A percentile compares a stretch with the other conserved stretches of the same genome.
phyloP scores from a whole-genome alignment of 2,329 filamentous ascomycete species.

The Chaetothyriales sp. region DNA sequence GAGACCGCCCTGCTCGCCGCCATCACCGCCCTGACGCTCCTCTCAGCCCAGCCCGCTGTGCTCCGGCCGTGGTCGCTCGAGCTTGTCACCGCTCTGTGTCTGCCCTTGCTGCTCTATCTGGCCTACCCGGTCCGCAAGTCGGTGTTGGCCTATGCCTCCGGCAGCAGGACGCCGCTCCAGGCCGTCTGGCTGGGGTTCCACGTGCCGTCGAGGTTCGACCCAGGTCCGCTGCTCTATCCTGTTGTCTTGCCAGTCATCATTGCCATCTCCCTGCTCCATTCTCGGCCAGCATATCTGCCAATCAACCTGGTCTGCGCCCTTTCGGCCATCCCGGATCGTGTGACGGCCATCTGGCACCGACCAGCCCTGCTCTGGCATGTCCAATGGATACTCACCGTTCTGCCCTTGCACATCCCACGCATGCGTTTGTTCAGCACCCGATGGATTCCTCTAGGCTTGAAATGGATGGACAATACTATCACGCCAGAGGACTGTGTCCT shows the following conservation, averaged over 20 bases:
- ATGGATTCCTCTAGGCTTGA: not conserved
- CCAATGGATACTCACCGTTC: slow-evolving; percentile 66
- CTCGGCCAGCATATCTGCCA: slow-evolving; percentile 47
- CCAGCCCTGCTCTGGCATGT: slow-evolving; percentile 42
- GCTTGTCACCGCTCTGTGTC: slow-evolving; percentile 6
- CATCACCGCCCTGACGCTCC: slow-evolving; percentile 26
- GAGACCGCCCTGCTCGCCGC: slow-evolving; percentile 41
- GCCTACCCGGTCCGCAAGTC: slow-evolving; percentile 12
- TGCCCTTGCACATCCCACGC: slow-evolving; percentile 39
- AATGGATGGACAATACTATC: slow-evolving; percentile 18
- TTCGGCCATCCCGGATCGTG: slow-evolving; percentile 54
- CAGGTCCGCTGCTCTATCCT: slow-evolving; percentile 80
- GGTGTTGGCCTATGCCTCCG: slow-evolving; percentile 3
- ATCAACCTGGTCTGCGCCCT: slow-evolving; percentile 72
- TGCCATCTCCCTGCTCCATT: slow-evolving; percentile 54
- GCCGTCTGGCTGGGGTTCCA: slow-evolving; percentile 27
- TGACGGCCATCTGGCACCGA: slow-evolving; percentile 48
- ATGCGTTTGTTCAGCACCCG: not conserved
- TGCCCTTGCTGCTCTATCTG: slow-evolving; percentile 10
- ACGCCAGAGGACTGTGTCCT: slow-evolving; percentile 45
- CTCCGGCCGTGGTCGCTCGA: slow-evolving; percentile 1
- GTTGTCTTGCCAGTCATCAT: slow-evolving; percentile 60
- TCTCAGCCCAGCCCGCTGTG: not conserved
- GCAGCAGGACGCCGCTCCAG: slow-evolving; percentile 3
- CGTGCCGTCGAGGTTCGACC: slow-evolving; percentile 70